Conservation (phyloP, 768 basidiomycete genomes). For the Lentinula boryana region DNA sequence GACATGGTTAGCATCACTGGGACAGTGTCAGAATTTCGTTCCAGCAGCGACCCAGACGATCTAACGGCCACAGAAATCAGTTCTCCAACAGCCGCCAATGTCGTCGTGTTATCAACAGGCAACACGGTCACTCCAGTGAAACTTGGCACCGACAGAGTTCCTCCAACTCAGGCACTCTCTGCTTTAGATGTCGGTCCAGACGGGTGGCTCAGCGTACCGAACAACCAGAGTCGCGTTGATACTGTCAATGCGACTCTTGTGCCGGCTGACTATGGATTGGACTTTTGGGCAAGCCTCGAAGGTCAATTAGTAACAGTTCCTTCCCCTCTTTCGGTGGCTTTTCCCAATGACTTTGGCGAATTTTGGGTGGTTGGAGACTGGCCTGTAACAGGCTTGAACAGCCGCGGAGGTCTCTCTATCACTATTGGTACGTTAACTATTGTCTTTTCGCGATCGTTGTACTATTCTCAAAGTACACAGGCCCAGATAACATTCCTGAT, state of each 20-base stretch:
- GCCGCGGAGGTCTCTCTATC: constrained; percentile 48
- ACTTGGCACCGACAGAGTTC: constrained; percentile 45
- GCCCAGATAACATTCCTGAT: constrained; percentile 44
- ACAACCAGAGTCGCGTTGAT: constrained; percentile 42
- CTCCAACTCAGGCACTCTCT: constrained; percentile 43
- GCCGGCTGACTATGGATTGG: constrained; percentile 48
- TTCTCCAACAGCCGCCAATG: constrained; percentile 28
- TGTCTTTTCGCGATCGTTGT: constrained; percentile 3
- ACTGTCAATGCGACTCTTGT: constrained; percentile 39
- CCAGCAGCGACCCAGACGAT: constrained; percentile 34
- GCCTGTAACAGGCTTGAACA: constrained; percentile 49
- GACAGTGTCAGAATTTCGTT: constrained; percentile 45
- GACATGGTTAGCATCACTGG: constrained; percentile 38
- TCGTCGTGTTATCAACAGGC: constrained; percentile 36
- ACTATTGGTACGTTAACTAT: constrained; percentile 30
- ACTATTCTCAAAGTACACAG: constrained; percentile 18
- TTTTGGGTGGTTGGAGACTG: constrained; percentile 57
- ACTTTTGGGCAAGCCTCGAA: constrained; percentile 62
- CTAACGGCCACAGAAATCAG: constrained; percentile 44
- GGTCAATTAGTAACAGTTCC: constrained; percentile 51
- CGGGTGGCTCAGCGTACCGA: constrained; percentile 51
- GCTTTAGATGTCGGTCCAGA: constrained; percentile 46
- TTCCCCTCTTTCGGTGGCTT: constrained; percentile 39
- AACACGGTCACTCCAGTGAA: constrained; percentile 43
- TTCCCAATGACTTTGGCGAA: constrained; percentile 48